Evolutionary conservation across 2,329 filamentous ascomycete species (phyloP).

Genomic region (Emmonsiellopsis sp.): DNA sequence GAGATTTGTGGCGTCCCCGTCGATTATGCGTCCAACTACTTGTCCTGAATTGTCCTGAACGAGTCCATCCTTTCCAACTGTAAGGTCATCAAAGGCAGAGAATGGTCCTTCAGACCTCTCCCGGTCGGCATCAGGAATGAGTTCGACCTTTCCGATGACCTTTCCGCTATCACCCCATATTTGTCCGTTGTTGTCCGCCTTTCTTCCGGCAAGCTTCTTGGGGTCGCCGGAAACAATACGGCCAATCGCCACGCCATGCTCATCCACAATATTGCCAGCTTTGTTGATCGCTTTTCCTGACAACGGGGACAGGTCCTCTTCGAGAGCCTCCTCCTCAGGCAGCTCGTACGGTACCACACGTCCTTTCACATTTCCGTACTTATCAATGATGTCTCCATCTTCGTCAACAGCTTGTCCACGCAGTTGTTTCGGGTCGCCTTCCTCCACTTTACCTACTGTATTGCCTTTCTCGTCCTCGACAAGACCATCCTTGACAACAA

Average conservation of each 20-base stretch:
- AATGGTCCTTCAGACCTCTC: slow-evolving; percentile 47
- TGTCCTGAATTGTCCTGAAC: slow-evolving; percentile 45
- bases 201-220: slow-evolving; percentile 49
- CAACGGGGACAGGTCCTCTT: slow-evolving; percentile 50
- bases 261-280: slow-evolving; percentile 53
- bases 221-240: slow-evolving; percentile 50
- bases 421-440: slow-evolving; percentile 63
- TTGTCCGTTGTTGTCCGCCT: slow-evolving; percentile 54
- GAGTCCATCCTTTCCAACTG: slow-evolving; percentile 50
- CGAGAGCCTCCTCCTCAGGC: slow-evolving; percentile 36
- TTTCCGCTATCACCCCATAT: slow-evolving; percentile 57
- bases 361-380: slow-evolving; percentile 57
- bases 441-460: slow-evolving; percentile 61
- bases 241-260: slow-evolving; percentile 49
- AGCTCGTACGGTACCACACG: slow-evolving; percentile 49
- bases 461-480: slow-evolving; percentile 70
- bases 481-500: slow-evolving; percentile 49
- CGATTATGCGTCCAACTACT: slow-evolving; percentile 51
- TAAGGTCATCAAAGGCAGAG: slow-evolving; percentile 49
- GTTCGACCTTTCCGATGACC: slow-evolving; percentile 50
- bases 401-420: slow-evolving; percentile 68
- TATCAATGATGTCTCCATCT: slow-evolving; percentile 73
- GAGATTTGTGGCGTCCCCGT: slow-evolving; percentile 56
- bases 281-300: slow-evolving; percentile 57
- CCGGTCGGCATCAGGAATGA: slow-evolving; percentile 44